Conservation (phyloP, 2,329 filamentous ascomycete species). For the Hypoxylon sp. region DNA sequence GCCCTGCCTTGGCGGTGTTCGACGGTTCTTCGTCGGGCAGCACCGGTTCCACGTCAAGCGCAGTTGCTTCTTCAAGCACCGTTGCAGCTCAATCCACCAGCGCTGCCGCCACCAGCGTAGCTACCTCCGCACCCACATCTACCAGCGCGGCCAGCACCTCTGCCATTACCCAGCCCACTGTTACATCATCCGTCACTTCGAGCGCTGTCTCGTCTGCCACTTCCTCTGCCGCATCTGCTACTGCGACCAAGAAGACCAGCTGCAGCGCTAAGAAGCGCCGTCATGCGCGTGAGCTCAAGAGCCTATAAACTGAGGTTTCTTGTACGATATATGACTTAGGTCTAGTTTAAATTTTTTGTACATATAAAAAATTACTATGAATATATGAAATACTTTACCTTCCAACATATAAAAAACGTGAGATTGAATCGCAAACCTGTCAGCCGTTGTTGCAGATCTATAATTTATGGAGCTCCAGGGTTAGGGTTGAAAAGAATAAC, state of each 20-base stretch:
- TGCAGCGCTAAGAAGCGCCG: not conserved
- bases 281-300: constrained; percentile 4
- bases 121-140: not conserved
- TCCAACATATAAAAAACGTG: too few species aligned
- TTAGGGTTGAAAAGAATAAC: too few species aligned
- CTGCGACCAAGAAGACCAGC: constrained; percentile 5
- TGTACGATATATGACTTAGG: too few species aligned
- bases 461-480: too few species aligned
- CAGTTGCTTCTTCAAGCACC: not conserved
- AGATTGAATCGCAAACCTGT: too few species aligned
- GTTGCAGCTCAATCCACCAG: not conserved
- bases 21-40: constrained; percentile 11
- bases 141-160: not conserved
- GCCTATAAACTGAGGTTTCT: not conserved
- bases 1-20: constrained; percentile 14
- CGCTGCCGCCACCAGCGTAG: not conserved
- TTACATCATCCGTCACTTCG: not conserved
- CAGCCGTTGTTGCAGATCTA: too few species aligned
- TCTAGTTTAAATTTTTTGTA: not conserved
- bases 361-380: too few species aligned
- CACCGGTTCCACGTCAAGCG: not conserved
- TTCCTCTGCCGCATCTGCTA: too few species aligned
- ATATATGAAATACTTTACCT: too few species aligned
- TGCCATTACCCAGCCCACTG: not conserved
- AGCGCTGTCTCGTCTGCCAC: not conserved